These are phyloP conservation scores for Moniliophthora roreri DNA, from an alignment of 1,284 basidiomycete species.

Conservation along the genomic window DNA sequence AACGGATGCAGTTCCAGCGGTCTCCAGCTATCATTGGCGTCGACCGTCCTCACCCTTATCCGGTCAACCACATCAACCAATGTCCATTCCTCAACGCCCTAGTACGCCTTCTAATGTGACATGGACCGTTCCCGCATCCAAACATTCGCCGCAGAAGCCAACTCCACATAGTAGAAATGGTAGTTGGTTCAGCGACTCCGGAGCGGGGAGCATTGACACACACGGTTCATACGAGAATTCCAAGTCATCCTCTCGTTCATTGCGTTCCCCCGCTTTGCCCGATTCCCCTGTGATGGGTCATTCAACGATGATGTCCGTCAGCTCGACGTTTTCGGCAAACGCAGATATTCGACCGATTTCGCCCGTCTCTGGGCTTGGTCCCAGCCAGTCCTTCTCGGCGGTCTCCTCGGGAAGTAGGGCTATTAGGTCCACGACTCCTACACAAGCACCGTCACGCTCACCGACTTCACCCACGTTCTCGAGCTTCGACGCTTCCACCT, in stretches of 20 bases:
- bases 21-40: slow-evolving; percentile 47
- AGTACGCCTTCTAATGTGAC: slow-evolving; percentile 73
- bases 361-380: slow-evolving; percentile 51
- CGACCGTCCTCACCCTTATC: slow-evolving; percentile 69
- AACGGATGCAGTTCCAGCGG: slow-evolving; percentile 15
- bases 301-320: slow-evolving; percentile 18
- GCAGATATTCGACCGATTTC: slow-evolving; percentile 45
- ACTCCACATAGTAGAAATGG: slow-evolving; percentile 55
- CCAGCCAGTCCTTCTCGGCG: slow-evolving; percentile 46
- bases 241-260: slow-evolving; percentile 41
- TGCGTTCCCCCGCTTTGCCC: slow-evolving; percentile 57
- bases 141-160: slow-evolving; percentile 28
- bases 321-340: slow-evolving; percentile 19
- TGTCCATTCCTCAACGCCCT: slow-evolving; percentile 48
- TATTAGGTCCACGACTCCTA: slow-evolving; percentile 64
- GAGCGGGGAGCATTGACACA: slow-evolving; percentile 32
- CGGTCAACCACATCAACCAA: slow-evolving; percentile 56
- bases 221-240: slow-evolving; percentile 36
- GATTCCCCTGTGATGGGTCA: slow-evolving; percentile 50
- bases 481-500: slow-evolving; percentile 30
- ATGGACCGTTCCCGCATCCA: slow-evolving; percentile 44
- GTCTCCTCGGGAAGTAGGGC: slow-evolving; percentile 38
- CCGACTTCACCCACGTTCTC: slow-evolving; percentile 53
- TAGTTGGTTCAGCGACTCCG: slow-evolving; percentile 52
- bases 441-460: slow-evolving; percentile 48